Conservation (phyloP, 163 green algal genomes). For the Chloroidium sp. region DNA sequence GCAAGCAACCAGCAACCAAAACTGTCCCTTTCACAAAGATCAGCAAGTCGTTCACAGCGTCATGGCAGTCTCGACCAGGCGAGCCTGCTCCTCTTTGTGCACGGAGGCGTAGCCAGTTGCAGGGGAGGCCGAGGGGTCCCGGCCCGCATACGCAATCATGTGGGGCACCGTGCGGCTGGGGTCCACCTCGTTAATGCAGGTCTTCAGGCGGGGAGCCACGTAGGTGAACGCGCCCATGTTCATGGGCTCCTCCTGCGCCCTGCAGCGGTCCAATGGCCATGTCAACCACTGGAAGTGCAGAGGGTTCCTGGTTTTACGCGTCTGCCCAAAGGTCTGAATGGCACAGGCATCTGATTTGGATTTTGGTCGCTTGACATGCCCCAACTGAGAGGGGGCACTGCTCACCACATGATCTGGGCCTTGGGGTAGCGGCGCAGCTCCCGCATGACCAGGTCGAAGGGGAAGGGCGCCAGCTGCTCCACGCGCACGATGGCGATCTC, state of each 20-base stretch:
- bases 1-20: too few species aligned
- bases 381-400: background rate
- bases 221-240: conserved; percentile 97
- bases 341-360: background rate
- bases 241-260: conserved; percentile 87
- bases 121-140: conserved; percentile 67
- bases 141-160: conserved; percentile 73
- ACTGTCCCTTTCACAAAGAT: too few species aligned
- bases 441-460: conserved; percentile 89
- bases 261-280: background rate
- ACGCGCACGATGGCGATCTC: conserved; percentile 71
- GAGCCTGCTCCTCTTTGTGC: conserved; percentile 1
- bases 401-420: conserved; percentile 63
- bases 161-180: conserved; percentile 7
- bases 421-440: conserved; percentile 94
- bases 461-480: conserved; percentile 86
- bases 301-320: background rate
- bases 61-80: background rate
- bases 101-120: conserved; percentile 76
- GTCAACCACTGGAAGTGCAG: background rate
- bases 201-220: conserved; percentile 74
- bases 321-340: background rate
- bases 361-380: background rate
- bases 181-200: conserved; percentile 47
- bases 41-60: background rate